These are phyloP conservation scores for Phlebiopsis gigantea DNA, from an alignment of 768 basidiomycete genomes.

Conservation along the genomic window DNA sequence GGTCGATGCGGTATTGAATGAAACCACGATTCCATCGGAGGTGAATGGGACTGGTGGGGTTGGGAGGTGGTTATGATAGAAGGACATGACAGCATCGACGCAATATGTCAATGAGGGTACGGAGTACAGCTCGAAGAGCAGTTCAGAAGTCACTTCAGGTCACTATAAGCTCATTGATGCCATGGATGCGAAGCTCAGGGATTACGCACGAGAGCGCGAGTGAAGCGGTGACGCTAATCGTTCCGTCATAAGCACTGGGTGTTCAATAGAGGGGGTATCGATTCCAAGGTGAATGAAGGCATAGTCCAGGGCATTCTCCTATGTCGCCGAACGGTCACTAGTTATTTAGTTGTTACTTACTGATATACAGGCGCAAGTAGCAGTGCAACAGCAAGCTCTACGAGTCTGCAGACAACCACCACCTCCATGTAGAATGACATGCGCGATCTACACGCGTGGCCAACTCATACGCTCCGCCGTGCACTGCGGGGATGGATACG, in stretches of 20 bases:
- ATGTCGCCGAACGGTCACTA: constrained; percentile 20
- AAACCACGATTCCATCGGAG: constrained; percentile 79
- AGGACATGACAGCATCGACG: constrained; percentile 88
- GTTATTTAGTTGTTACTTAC: constrained; percentile 10
- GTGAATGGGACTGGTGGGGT: constrained; percentile 32
- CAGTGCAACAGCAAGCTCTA: constrained; percentile 2
- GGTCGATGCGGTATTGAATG: constrained; percentile 89
- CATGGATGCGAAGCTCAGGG: not conserved
- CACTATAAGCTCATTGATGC: not conserved
- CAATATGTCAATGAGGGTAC: constrained; percentile 85
- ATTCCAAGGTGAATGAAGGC: constrained; percentile 85
- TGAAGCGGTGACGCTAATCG: constrained; percentile 83
- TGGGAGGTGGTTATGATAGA: constrained; percentile 72
- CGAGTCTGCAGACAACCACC: too few relatives aligned
- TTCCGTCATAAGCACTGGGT: constrained; percentile 93
- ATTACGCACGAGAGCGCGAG: constrained; percentile 71
- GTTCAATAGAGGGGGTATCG: constrained; percentile 67
- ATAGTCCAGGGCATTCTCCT: constrained; percentile 96
- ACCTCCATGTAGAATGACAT: not conserved
- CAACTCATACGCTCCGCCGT: not conserved
- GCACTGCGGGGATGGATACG: not conserved
- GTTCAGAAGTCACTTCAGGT: constrained; percentile 80
- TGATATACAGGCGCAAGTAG: not conserved
- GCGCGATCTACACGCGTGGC: not conserved
- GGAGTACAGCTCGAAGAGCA: constrained; percentile 91